Evolutionary conservation across 768 basidiomycete species (phyloP).

Genomic region (Phanerochaete sordida): DNA sequence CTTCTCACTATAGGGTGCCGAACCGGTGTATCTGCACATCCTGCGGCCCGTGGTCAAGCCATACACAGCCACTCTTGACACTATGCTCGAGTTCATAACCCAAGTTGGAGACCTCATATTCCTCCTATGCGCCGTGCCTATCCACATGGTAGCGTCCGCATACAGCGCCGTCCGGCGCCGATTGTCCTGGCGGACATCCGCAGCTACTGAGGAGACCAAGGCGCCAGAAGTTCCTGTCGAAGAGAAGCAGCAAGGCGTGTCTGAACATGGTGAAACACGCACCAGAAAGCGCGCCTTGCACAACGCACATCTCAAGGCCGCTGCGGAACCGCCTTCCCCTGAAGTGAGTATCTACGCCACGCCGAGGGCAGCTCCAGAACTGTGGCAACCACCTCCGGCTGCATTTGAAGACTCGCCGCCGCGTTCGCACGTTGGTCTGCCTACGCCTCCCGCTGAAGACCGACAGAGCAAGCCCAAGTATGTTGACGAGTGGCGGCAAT

Average conservation of each 20-base stretch:
- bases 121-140: conserved; percentile 38
- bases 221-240: neutral
- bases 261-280: conserved; percentile 8
- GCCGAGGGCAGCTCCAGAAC: conserved; percentile 31
- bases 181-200: neutral
- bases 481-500: conserved; percentile 20
- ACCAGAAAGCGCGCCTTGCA: conserved; percentile 5
- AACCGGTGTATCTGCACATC: conserved; percentile 79
- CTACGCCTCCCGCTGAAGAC: conserved; percentile 10
- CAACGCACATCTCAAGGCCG: conserved; percentile 2
- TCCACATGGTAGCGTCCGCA: conserved; percentile 31
- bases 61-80: conserved; percentile 64
- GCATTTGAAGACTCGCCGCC: conserved; percentile 27
- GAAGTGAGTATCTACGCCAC: neutral
- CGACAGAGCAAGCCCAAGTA: neutral
- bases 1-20: conserved; percentile 58
- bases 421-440: neutral
- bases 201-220: neutral
- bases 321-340: neutral
- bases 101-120: conserved; percentile 62
- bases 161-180: conserved; percentile 23
- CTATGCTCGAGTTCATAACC: conserved; percentile 53
- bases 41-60: conserved; percentile 78
- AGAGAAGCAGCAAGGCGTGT: neutral
- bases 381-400: conserved; percentile 61